These are phyloP conservation scores for Rhytidhysteron rufulum DNA, from an alignment of 2,329 filamentous ascomycete species.

Conservation along the genomic window DNA sequence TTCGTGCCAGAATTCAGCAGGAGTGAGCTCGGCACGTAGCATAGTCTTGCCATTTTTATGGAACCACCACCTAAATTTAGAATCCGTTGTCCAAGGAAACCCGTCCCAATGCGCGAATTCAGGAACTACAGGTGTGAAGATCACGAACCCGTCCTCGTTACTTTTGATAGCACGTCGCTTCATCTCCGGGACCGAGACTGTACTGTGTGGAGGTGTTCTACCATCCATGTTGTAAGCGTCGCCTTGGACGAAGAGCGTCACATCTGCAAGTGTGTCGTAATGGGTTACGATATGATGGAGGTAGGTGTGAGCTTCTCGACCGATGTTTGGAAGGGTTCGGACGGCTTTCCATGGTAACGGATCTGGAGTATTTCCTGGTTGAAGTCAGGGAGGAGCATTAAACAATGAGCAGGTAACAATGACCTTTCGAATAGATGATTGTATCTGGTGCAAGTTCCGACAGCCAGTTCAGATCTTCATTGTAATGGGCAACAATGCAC, in stretches of 20 bases:
- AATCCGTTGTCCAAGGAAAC: conserved; percentile 1
- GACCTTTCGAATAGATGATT: conserved; percentile 3
- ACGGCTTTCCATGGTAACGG: neutral
- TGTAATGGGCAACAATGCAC: conserved; percentile 3
- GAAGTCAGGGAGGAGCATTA: no score
- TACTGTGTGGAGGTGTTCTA: conserved; percentile 1
- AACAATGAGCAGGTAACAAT: no score
- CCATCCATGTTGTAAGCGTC: conserved; percentile 2
- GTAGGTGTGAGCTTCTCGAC: conserved; percentile 21
- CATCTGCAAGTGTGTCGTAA: conserved; percentile 16
- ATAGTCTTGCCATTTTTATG: conserved; percentile 3
- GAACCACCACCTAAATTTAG: conserved; percentile 3
- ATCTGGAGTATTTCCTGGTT: neutral
- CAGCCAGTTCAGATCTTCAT: conserved; percentile 2
- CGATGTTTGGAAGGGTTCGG: conserved; percentile 14
- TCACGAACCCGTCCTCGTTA: neutral
- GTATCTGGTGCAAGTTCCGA: neutral
- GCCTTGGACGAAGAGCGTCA: conserved; percentile 21
- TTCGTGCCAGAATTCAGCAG: conserved; percentile 1
- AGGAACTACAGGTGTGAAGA: conserved; percentile 1
- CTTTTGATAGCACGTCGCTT: neutral
- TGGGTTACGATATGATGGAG: conserved; percentile 17
- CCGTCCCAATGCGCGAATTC: conserved; percentile 2
- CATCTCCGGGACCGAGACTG: conserved; percentile 1
- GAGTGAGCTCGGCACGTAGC: conserved; percentile 1